Percentiles rank a stretch among this genome's conserved stretches.
These are phyloP conservation scores for Fusarium heterosporum DNA, from an alignment of 2,329 filamentous ascomycete genomes.

Conservation along the genomic window DNA sequence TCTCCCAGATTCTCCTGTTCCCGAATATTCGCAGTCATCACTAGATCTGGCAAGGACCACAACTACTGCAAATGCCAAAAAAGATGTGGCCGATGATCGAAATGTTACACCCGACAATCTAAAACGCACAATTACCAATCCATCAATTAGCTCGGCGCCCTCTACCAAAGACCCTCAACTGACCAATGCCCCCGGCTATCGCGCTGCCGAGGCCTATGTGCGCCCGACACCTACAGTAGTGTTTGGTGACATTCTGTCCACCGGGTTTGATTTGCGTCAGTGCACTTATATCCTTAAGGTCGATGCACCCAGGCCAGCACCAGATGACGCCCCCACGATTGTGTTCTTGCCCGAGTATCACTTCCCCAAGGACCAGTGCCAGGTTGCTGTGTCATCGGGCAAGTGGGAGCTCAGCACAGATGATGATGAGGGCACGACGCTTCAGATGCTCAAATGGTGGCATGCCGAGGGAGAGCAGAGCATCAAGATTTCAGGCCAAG, in stretches of 20 bases:
- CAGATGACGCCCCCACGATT: conserved; percentile 77
- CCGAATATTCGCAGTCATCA: conserved; percentile 60
- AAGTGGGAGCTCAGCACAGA: conserved; percentile 88
- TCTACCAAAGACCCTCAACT: conserved; percentile 67
- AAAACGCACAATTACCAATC: conserved; percentile 75
- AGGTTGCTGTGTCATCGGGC: conserved; percentile 82
- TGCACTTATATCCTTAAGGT: conserved; percentile 82
- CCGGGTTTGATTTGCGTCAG: conserved; percentile 84
- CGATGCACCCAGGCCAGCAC: conserved; percentile 67
- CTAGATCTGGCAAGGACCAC: conserved; percentile 52
- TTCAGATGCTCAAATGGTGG: conserved; percentile 92
- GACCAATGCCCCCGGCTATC: conserved; percentile 77
- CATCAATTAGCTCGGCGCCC: conserved; percentile 71
- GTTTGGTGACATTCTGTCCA: conserved; percentile 75
- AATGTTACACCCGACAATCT: conserved; percentile 81
- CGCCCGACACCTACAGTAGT: conserved; percentile 83
- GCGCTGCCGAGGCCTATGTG: conserved; percentile 93
- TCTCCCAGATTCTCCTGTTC: conserved; percentile 64
- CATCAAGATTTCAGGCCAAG: conserved; percentile 79
- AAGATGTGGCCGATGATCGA: conserved; percentile 63
- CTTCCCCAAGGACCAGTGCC: conserved; percentile 80
- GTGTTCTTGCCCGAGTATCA: conserved; percentile 93
- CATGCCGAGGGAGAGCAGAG: conserved; percentile 86
- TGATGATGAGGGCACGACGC: conserved; percentile 73
- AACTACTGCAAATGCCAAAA: conserved; percentile 37